Base-by-base conservation (phyloP, 2,329 filamentous ascomycete genomes). In the Kalmusia sp. region DNA sequence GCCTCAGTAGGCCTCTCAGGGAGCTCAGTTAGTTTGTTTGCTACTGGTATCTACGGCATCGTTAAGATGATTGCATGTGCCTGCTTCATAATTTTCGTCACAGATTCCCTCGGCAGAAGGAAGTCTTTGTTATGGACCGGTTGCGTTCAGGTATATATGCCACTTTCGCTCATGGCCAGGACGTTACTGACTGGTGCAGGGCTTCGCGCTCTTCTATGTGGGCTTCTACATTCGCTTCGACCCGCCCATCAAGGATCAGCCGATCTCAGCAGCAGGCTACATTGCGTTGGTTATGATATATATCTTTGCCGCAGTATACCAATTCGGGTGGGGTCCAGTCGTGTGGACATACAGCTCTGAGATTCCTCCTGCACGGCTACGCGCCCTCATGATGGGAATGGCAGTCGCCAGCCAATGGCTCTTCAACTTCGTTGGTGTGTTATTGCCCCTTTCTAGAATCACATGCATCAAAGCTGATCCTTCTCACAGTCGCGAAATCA, bases 291-390 rank as follows among this genome's bases (percentile, higher is more conserved):
- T 88, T 19, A 88, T 84, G 67, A 88, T 91, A 51, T 91, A 87
- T 76, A 78, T 91, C n/a, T 91, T 90, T 73, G 88, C 87, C 0
- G 83, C 79, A 2, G 84, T 87, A 70, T 91, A 89, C 77, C 71
- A 74, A 46, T 77, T 74, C 31, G 74, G 75, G 7, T 90, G 88
- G 87, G 88, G 88, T 0, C 86, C 86, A 0, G 85, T 85, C 28
- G 88, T 85, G 74, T 90, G 88, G 87, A 89, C 89, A 64, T 86
- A 90, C 64, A 82, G 88, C 2, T 83, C 82, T 22, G 88, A 91
- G 71, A 90, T 91, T 51, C 87, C 87, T 0, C 86, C 85, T 6
- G 85, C 86, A 0, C 79, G 88, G 30, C 78, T 91, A 6, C 78
- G 88, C 50, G 84, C 84, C 15, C 75, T 87, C 60, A 90, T 90